Percentiles rank a stretch among this genome's conserved stretches.
phyloP scores from a whole-genome alignment of 164 flowering plant species.

The Kalanchoe fedtschenkoi region DNA sequence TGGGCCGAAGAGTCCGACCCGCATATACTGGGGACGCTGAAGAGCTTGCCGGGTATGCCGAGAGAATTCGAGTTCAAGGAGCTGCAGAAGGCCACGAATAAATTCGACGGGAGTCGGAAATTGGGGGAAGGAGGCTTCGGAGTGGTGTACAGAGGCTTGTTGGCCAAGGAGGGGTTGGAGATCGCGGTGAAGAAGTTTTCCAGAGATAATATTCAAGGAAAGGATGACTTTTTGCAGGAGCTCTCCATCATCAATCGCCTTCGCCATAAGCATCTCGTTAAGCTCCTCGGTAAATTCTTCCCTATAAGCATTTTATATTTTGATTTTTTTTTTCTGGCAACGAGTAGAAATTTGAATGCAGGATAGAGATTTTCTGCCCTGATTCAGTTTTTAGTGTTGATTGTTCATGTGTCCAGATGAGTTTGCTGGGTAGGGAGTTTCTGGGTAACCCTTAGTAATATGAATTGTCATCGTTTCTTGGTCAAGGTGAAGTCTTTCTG shows the following conservation, averaged over 20 bases:
- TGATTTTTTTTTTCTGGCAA: background rate
- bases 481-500: too few relatives aligned
- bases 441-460: too few relatives aligned
- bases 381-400: too few relatives aligned
- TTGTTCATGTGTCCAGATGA: too few relatives aligned
- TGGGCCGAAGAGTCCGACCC: background rate
- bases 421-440: too few relatives aligned
- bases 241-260: slow-evolving; percentile 48
- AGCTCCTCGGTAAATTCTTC: slow-evolving; percentile 23
- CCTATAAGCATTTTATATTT: background rate
- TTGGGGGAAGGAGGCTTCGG: slow-evolving; percentile 69
- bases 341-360: background rate
- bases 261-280: slow-evolving; percentile 53
- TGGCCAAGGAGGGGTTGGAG: slow-evolving; percentile 24
- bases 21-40: background rate
- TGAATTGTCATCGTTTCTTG: too few relatives aligned
- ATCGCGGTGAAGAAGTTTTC: slow-evolving; percentile 52
- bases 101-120: slow-evolving; percentile 34
- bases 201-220: slow-evolving; percentile 34
- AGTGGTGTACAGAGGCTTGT: slow-evolving; percentile 42
- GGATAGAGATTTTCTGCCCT: background rate
- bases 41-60: slow-evolving; percentile 16
- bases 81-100: slow-evolving; percentile 36
- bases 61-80: slow-evolving; percentile 33
- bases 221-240: slow-evolving; percentile 48